Evolutionary conservation across 2,329 filamentous ascomycete species (phyloP).

Genomic region (Rutstroemia sp.): DNA sequence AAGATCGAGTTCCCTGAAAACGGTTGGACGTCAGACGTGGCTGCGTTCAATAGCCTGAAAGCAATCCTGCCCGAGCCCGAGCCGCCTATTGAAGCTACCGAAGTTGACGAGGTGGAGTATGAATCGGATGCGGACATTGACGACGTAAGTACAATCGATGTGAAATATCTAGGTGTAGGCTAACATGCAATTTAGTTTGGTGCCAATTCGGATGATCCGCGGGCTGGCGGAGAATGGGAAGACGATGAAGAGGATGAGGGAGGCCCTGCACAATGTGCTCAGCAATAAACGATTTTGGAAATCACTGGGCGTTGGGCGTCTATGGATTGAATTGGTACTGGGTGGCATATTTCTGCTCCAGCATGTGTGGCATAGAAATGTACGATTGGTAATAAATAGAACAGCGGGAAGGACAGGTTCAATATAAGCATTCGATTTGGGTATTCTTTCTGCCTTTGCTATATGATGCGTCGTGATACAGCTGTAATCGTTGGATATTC

Average conservation of each 20-base stretch:
- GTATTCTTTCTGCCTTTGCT: too few species aligned
- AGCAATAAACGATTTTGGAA: conserved; percentile 23
- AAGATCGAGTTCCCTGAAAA: conserved; percentile 85
- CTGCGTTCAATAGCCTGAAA: conserved; percentile 60
- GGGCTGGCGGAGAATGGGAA: conserved; percentile 59
- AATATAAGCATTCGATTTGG: neutral
- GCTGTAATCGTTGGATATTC: too few species aligned
- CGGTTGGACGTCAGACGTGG: conserved; percentile 71
- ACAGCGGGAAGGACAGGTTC: neutral
- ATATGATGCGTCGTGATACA: too few species aligned
- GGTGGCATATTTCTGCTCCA: neutral
- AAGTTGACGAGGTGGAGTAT: conserved; percentile 81
- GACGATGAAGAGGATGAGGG: conserved; percentile 60
- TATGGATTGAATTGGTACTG: neutral
- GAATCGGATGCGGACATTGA: conserved; percentile 79
- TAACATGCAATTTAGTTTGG: conserved; percentile 51
- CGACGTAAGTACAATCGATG: conserved; percentile 44
- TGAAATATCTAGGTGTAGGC: conserved; percentile 9
- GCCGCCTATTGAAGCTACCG: conserved; percentile 51
- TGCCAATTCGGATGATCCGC: conserved; percentile 59
- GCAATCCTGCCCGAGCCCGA: conserved; percentile 64
- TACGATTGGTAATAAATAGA: neutral
- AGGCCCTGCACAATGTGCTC: conserved; percentile 53
- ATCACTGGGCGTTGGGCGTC: neutral
- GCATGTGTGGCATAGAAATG: conserved; percentile 3